Evolutionary conservation across 805 yeast genomes (phyloP).

Genomic region (Cyberlindnera euphorbiae): DNA sequence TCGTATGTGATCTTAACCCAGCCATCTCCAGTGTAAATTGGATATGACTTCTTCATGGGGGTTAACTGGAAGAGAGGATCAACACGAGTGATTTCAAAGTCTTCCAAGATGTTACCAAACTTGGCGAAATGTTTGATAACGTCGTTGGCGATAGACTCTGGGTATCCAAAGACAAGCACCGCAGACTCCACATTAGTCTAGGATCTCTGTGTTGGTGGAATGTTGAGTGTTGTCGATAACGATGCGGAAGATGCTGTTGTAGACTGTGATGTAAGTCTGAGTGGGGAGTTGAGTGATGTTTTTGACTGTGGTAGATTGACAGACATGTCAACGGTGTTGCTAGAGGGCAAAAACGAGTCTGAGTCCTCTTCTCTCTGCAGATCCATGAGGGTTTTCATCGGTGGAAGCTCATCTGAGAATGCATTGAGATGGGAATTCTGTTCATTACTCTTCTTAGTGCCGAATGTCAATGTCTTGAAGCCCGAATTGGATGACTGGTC

Average conservation of each 20-base stretch:
- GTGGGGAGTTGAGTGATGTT: too few relatives aligned
- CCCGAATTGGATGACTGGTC: constrained; percentile 21
- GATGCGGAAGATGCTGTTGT: neutral
- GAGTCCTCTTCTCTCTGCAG: constrained; percentile 34
- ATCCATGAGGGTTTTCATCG: constrained; percentile 35
- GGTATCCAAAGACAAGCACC: constrained; percentile 84
- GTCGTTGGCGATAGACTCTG: constrained; percentile 63
- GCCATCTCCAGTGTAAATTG: constrained; percentile 78
- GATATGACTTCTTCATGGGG: constrained; percentile 36
- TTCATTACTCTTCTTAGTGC: constrained; percentile 29
- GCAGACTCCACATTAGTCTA: constrained; percentile 44
- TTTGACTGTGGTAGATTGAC: neutral
- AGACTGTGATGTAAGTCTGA: too few relatives aligned
- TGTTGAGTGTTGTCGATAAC: neutral
- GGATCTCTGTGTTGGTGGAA: neutral
- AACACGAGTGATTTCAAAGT: constrained; percentile 45
- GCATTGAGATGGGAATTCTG: constrained; percentile 25
- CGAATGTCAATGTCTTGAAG: constrained; percentile 35
- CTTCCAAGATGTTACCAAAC: constrained; percentile 77
- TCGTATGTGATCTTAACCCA: constrained; percentile 92
- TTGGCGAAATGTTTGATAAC: constrained; percentile 71
- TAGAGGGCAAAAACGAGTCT: constrained; percentile 20
- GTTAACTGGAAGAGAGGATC: constrained; percentile 21
- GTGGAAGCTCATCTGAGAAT: constrained; percentile 38
- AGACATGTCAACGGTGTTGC: constrained; percentile 4